A percentile compares a stretch with the other conserved stretches of the same genome.
Evolutionary conservation across 306 rosid genomes (phyloP).

Genomic region (peach (Prunus persica)): DNA sequence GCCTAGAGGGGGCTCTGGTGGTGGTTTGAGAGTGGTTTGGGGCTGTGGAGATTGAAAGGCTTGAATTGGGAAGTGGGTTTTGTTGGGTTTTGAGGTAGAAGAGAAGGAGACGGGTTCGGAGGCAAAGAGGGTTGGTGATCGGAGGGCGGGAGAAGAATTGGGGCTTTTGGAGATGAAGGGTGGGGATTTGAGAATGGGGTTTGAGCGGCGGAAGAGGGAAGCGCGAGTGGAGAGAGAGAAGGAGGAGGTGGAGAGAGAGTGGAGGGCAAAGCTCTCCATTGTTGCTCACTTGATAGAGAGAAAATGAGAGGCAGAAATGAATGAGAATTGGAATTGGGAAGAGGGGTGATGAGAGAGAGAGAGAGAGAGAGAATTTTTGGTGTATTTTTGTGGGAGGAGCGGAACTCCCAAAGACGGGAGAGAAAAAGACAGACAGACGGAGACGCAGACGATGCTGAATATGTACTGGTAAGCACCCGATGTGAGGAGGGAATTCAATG

Average conservation of each 20-base stretch:
- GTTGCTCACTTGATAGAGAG: not conserved
- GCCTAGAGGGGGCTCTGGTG: conserved; percentile 35
- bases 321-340: not conserved
- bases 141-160: conserved; percentile 24
- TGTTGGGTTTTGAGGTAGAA: conserved; percentile 29
- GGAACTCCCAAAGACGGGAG: conserved; percentile 5
- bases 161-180: conserved; percentile 15
- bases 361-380: not conserved
- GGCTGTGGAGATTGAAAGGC: conserved; percentile 29
- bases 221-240: conserved; percentile 25
- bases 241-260: conserved; percentile 42
- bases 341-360: not conserved
- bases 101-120: conserved; percentile 30
- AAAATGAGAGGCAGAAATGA: not conserved
- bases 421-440: not conserved
- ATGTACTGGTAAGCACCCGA: not conserved
- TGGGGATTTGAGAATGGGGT: conserved; percentile 31
- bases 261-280: conserved; percentile 35
- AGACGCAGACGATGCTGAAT: not conserved
- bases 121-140: conserved; percentile 34
- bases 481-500: not conserved
- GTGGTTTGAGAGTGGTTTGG: not conserved
- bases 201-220: conserved; percentile 24
- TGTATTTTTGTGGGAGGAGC: not conserved
- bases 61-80: conserved; percentile 30